These are phyloP conservation scores for Heterobasidion parviporum DNA, from an alignment of 1,284 basidiomycete species.

Conservation along the genomic window DNA sequence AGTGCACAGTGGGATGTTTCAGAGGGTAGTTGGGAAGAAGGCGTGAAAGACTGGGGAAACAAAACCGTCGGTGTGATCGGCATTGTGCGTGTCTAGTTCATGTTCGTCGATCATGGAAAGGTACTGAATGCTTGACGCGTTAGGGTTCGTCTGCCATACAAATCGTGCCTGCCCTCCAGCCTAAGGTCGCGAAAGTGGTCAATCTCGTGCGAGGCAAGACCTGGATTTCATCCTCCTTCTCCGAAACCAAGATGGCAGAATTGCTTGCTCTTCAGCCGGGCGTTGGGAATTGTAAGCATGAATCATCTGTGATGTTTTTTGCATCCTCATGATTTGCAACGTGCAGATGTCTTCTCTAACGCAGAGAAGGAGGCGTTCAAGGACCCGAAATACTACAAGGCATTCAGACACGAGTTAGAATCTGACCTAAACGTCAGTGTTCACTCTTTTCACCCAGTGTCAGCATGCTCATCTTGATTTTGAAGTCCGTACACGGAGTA, in stretches of 20 bases:
- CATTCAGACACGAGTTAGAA: constrained; percentile 44
- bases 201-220: constrained; percentile 58
- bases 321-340: no score
- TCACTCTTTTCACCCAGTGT: background rate
- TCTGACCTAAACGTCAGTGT: constrained; percentile 40
- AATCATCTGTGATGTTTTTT: no score
- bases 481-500: constrained; percentile 35
- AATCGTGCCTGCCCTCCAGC: constrained; percentile 50
- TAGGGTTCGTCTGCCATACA: constrained; percentile 63
- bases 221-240: constrained; percentile 49
- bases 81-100: constrained; percentile 30
- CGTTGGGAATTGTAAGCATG: constrained; percentile 31
- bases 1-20: constrained; percentile 48
- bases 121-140: background rate
- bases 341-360: constrained; percentile 39
- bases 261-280: constrained; percentile 27
- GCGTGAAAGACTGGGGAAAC: constrained; percentile 39
- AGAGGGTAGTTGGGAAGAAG: constrained; percentile 37
- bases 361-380: constrained; percentile 43
- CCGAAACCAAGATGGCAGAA: constrained; percentile 28
- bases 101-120: background rate
- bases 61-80: constrained; percentile 57
- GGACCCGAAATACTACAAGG: constrained; percentile 39
- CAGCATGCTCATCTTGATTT: background rate
- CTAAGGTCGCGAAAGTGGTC: constrained; percentile 38